phyloP scores from a whole-genome alignment of 345 rosid species.

The Brassica rapa region DNA sequence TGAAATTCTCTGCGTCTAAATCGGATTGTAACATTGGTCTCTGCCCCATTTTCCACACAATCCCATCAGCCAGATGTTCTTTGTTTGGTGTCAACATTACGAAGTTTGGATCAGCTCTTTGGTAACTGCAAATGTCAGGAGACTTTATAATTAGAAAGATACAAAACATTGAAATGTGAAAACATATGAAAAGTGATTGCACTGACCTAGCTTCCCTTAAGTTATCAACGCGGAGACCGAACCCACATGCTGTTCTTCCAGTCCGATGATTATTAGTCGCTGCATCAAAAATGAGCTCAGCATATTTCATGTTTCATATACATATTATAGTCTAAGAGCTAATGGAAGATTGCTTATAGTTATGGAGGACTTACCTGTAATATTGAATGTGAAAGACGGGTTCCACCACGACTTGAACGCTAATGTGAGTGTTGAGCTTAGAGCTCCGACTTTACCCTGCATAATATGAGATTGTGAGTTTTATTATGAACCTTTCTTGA shows the following conservation, averaged over 20 bases:
- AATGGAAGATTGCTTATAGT: neutral
- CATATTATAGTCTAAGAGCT: neutral
- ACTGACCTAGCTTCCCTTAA: slow-evolving; percentile 78
- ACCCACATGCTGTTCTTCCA: slow-evolving; percentile 57
- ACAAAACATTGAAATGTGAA: neutral
- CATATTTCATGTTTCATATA: slow-evolving; percentile 6
- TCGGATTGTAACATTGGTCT: slow-evolving; percentile 77
- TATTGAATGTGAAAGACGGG: slow-evolving; percentile 76
- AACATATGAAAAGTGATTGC: neutral
- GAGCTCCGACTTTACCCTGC: slow-evolving; percentile 85
- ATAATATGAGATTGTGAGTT: neutral
- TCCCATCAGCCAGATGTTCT: slow-evolving; percentile 88
- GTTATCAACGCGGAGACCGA: slow-evolving; percentile 79
- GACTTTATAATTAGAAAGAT: neutral
- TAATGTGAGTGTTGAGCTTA: slow-evolving; percentile 65
- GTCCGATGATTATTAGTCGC: slow-evolving; percentile 65
- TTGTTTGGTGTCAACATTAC: slow-evolving; percentile 87
- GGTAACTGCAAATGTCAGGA: slow-evolving; percentile 61
- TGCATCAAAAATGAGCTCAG: slow-evolving; percentile 39
- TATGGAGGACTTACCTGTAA: slow-evolving; percentile 52
- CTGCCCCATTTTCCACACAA: slow-evolving; percentile 63
- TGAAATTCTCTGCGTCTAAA: slow-evolving; percentile 67
- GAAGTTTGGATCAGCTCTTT: slow-evolving; percentile 88
- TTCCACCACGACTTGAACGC: slow-evolving; percentile 99
- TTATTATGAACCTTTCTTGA: slow-evolving; percentile 15